Conservation (phyloP, 257 asterid genomes). For the Gentiana dahurica region DNA sequence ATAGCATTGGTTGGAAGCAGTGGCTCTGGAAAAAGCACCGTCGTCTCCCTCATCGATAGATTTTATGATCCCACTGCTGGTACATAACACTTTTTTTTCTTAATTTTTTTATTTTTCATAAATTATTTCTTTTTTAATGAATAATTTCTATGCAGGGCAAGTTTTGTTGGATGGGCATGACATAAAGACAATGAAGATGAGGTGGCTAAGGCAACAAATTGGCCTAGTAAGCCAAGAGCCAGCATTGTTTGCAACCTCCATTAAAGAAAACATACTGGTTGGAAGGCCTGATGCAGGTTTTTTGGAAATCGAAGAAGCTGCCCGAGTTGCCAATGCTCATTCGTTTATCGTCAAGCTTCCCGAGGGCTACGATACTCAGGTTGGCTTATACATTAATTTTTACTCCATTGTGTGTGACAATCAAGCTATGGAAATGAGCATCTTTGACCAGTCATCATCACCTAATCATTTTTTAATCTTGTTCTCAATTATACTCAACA, state of each 20-base stretch:
- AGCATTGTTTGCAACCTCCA: constrained; percentile 75
- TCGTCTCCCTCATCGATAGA: constrained; percentile 85
- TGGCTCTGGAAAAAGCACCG: constrained; percentile 91
- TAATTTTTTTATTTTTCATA: neutral
- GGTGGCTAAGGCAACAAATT: constrained; percentile 76
- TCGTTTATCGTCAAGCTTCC: constrained; percentile 75
- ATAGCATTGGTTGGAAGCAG: constrained; percentile 88
- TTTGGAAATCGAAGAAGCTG: constrained; percentile 68
- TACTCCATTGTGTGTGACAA: too few relatives aligned
- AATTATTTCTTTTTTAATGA: neutral
- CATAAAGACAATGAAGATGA: constrained; percentile 53
- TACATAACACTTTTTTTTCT: constrained; percentile 7
- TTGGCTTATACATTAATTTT: constrained; percentile 13
- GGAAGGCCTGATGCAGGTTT: constrained; percentile 62
- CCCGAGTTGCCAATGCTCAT: constrained; percentile 79
- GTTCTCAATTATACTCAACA: neutral
- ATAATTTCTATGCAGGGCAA: constrained; percentile 47
- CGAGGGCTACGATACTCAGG: constrained; percentile 79
- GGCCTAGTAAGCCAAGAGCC: constrained; percentile 96
- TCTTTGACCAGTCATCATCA: too few relatives aligned
- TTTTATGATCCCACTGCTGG: constrained; percentile 88
- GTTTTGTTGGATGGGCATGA: constrained; percentile 67
- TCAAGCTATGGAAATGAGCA: too few relatives aligned
- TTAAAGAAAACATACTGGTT: constrained; percentile 70
- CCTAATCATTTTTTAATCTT: too few relatives aligned